Evolutionary conservation across 768 basidiomycete genomes (phyloP), one percentile per base, ranked within the genome.

Genomic region (Omphalotus guepiniiformis): DNA sequence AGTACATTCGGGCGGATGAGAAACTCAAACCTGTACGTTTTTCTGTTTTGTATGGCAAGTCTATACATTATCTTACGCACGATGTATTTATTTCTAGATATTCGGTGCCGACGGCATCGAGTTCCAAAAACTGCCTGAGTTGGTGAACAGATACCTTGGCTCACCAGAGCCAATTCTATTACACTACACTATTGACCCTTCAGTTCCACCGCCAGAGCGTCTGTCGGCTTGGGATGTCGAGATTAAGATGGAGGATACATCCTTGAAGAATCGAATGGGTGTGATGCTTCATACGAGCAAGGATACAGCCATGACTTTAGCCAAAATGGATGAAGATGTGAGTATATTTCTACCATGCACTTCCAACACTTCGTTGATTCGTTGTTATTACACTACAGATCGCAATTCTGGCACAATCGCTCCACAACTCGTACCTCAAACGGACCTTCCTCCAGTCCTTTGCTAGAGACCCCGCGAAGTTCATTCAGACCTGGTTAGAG

Each of bases 401-500:
- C 51, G 83, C 88, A n/a, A 72, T 86, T 22, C 73, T 84, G 32
- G 84, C 88, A 0, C 91, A 94, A 60, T 88, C 88, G 8, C 71
- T 95, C 39, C 85, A 93, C 55, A 92, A 92, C 57, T 79, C 92
- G 1, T 85, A 91, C 57, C 74, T 90, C 53, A 95, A 94, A 64
- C 77, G 83, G 19, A 85, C 88, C 6, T 97, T 97, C 66, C 67
- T 97, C 35, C 77, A 82, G 52, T 80, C 82, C 1, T 96, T 96
- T 59, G 81, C 90, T 11, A 69, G 78, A 0, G 80, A 93, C 40
- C 90, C 94, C 6, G 72, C 82, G 5, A 73, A 75, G 53, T 88
- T 97, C 61, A 87, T 93, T 47, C 86, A 93, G 58, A 86, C 81
- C 2, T 96, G 92, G 92, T 63, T 97, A 15, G 87, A 88, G 55